Percentiles rank a stretch among this genome's conserved stretches.
phyloP scores from a whole-genome alignment of 2,329 filamentous ascomycete genomes.

The Aspergillus tanneri region DNA sequence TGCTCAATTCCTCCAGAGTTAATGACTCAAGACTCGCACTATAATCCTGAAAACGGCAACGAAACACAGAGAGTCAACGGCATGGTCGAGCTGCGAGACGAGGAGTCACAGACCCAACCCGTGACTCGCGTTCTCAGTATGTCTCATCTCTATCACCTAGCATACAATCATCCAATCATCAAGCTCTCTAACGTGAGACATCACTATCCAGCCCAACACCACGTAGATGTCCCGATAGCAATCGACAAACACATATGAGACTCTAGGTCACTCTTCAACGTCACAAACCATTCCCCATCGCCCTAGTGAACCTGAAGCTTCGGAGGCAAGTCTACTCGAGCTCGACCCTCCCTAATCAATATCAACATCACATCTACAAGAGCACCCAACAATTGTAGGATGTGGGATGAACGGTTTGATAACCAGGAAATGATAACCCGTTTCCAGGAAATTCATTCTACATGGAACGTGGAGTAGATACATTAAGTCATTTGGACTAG shows the following conservation, averaged over 20 bases:
- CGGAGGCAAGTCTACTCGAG: constrained; percentile 43
- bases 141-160: neutral
- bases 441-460: too few species aligned
- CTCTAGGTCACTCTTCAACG: constrained; percentile 61
- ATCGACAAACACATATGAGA: constrained; percentile 57
- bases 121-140: constrained; percentile 63
- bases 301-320: constrained; percentile 66
- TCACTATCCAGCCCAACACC: constrained; percentile 55
- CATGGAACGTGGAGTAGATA: neutral
- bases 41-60: constrained; percentile 59
- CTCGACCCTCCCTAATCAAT: too few species aligned
- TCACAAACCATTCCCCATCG: constrained; percentile 65
- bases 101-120: constrained; percentile 58
- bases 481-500: too few species aligned
- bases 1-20: constrained; percentile 57
- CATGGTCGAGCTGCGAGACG: constrained; percentile 50
- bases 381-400: constrained; percentile 33
- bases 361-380: neutral
- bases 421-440: too few species aligned
- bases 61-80: constrained; percentile 65
- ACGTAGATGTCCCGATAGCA: constrained; percentile 56
- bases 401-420: too few species aligned
- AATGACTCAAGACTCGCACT: constrained; percentile 60
- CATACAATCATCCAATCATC: neutral
- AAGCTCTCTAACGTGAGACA: constrained; percentile 38